These are phyloP conservation scores for Starmerella potacharoeniae DNA, from an alignment of 805 yeast genomes.

Conservation along the genomic window DNA sequence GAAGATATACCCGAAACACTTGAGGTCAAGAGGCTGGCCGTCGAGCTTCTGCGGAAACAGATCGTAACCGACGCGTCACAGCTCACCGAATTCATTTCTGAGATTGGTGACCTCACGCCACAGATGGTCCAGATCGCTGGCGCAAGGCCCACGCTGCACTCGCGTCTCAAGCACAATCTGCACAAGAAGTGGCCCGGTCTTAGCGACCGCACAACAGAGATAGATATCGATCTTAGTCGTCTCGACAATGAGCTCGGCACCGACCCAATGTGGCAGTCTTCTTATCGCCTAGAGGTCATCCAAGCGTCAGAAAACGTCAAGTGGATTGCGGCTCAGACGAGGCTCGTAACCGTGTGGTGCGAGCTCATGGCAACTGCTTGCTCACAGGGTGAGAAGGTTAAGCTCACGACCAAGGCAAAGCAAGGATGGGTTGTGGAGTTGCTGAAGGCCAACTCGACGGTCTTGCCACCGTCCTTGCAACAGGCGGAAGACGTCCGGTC, in stretches of 20 bases:
- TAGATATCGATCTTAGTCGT: conserved; percentile 18
- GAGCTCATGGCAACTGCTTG: conserved; percentile 5
- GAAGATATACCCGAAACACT: background rate
- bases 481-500: conserved; percentile 12
- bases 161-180: conserved; percentile 5
- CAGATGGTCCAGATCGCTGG: conserved; percentile 19
- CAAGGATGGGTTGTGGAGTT: conserved; percentile 8
- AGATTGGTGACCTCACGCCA: conserved; percentile 4
- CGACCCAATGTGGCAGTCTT: conserved; percentile 12
- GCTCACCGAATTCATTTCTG: background rate
- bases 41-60: conserved; percentile 10
- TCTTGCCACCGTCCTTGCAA: conserved; percentile 8
- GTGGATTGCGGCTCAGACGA: conserved; percentile 4
- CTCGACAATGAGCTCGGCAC: conserved; percentile 8
- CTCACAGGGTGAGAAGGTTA: background rate
- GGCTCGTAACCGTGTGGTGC: conserved; percentile 11
- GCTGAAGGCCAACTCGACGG: conserved; percentile 5
- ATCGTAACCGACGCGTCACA: background rate
- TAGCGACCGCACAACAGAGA: background rate
- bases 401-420: background rate
- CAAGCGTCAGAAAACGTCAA: conserved; percentile 8
- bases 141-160: conserved; percentile 21
- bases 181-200: conserved; percentile 10
- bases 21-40: conserved; percentile 2
- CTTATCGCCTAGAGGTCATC: conserved; percentile 10